phyloP scores from a whole-genome alignment of 352 stramenopile species.

The Aphanomyces invadans region DNA sequence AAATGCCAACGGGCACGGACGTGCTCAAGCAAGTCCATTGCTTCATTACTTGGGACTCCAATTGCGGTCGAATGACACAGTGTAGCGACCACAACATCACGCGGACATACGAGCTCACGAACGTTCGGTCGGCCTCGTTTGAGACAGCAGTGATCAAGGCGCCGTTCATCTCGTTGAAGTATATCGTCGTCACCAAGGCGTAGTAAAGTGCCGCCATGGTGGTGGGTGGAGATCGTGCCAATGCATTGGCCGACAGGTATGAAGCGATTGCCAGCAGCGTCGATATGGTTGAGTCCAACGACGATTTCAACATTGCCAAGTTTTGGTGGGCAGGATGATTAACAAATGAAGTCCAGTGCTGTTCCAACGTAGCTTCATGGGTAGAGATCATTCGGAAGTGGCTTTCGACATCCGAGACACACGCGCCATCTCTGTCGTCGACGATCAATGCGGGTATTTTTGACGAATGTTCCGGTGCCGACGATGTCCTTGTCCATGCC shows the following conservation, averaged over 20 bases:
- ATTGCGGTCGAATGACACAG: not conserved
- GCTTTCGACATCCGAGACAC: not conserved
- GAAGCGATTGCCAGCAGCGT: not conserved
- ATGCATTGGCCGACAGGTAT: not conserved
- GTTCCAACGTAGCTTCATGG: not conserved
- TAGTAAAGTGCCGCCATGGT: not conserved
- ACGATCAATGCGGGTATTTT: no score
- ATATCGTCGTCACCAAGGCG: not conserved
- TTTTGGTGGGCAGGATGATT: not conserved
- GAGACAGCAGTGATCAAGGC: no score
- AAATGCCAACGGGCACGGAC: not conserved
- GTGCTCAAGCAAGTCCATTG: not conserved
- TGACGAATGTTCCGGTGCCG: no score
- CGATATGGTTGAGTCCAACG: not conserved
- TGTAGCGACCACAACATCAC: not conserved
- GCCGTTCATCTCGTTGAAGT: no score
- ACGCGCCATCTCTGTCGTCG: no score
- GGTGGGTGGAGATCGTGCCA: not conserved
- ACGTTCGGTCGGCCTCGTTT: no score
- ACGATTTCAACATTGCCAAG: not conserved
- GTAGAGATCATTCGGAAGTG: not conserved
- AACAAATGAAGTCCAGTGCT: not conserved
- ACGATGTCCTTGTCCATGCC: no score
- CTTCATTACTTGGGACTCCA: not conserved
- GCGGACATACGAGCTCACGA: no score